phyloP scores from a whole-genome alignment of 257 asterid species.

The Vinca minor region DNA sequence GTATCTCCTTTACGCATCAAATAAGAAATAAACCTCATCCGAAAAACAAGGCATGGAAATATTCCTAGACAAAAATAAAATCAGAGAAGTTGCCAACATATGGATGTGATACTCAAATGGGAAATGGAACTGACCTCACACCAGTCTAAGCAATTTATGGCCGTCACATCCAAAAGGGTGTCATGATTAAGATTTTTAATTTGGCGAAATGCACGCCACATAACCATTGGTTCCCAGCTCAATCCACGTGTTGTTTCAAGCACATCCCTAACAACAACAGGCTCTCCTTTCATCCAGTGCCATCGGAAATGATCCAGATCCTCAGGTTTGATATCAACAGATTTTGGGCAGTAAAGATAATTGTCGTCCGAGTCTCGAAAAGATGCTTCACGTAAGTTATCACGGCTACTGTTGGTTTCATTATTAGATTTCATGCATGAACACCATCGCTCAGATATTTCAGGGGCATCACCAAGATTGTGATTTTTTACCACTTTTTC shows the following conservation, averaged over 20 bases:
- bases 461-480: conserved; percentile 15
- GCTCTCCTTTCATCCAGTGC: conserved; percentile 83
- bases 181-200: conserved; percentile 33
- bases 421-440: conserved; percentile 25
- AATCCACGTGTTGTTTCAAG: conserved; percentile 63
- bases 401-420: conserved; percentile 7
- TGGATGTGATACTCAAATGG: not conserved
- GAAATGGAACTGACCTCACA: conserved; percentile 50
- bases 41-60: not conserved
- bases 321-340: conserved; percentile 38
- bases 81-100: not conserved
- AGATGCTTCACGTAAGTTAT: conserved; percentile 46
- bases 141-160: conserved; percentile 81
- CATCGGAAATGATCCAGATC: conserved; percentile 65
- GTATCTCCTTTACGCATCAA: not conserved
- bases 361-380: conserved; percentile 53
- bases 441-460: conserved; percentile 19
- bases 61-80: not conserved
- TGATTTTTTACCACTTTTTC: conserved; percentile 21
- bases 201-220: conserved; percentile 94
- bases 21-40: too few relatives aligned
- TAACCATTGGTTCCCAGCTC: conserved; percentile 99
- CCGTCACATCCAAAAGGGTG: conserved; percentile 41
- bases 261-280: conserved; percentile 70
- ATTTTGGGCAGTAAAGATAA: conserved; percentile 55